These are phyloP conservation scores for Alternaria metachromatica DNA, from an alignment of 2,329 filamentous ascomycete species.

Conservation along the genomic window DNA sequence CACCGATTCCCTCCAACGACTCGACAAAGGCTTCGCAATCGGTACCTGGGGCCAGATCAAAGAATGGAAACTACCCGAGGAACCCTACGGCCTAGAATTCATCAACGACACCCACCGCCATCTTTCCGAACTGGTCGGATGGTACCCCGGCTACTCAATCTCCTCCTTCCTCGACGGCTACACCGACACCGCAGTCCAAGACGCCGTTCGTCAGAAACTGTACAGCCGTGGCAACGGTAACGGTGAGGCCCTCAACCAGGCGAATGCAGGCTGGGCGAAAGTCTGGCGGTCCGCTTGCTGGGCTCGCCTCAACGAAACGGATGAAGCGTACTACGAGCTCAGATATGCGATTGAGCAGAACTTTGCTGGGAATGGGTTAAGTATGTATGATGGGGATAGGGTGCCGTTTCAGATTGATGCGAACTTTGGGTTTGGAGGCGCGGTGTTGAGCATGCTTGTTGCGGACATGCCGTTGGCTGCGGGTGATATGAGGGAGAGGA, in stretches of 20 bases:
- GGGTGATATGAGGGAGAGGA: constrained; percentile 27
- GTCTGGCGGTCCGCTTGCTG: constrained; percentile 65
- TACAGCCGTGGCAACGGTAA: constrained; percentile 56
- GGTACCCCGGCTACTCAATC: constrained; percentile 62
- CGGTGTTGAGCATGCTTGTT: constrained; percentile 60
- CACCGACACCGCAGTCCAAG: constrained; percentile 53
- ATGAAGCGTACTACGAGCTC: constrained; percentile 57
- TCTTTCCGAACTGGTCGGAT: constrained; percentile 63
- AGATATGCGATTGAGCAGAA: constrained; percentile 59
- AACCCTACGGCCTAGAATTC: constrained; percentile 49
- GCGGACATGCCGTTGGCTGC: constrained; percentile 54
- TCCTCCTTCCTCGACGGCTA: constrained; percentile 52
- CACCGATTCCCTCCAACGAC: constrained; percentile 50
- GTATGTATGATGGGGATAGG: constrained; percentile 57
- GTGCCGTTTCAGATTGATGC: constrained; percentile 66
- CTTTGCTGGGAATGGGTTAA: constrained; percentile 59
- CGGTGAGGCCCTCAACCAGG: constrained; percentile 46
- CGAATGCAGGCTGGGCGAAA: constrained; percentile 65
- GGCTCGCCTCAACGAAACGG: constrained; percentile 61
- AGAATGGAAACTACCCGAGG: constrained; percentile 57
- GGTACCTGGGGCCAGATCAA: constrained; percentile 54
- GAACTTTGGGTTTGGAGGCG: constrained; percentile 65
- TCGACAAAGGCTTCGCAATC: constrained; percentile 61
- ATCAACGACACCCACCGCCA: constrained; percentile 59
- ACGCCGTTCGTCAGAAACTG: constrained; percentile 57